Evolutionary conservation across 345 rosid genomes (phyloP), one percentile per base, ranked within the genome.

Genomic region (Eucalyptus camaldulensis): DNA sequence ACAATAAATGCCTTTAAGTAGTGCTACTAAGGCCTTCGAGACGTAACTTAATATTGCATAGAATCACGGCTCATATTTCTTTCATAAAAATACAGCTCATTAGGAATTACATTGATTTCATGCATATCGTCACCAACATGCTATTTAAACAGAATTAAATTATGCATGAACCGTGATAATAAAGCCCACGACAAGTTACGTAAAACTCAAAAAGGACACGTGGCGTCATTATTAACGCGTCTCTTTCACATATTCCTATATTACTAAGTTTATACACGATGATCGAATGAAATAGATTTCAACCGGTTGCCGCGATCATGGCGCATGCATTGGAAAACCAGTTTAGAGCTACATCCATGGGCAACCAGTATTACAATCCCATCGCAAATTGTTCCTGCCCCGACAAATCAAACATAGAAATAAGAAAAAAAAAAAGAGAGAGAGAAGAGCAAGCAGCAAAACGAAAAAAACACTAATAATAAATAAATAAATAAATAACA

Each of bases 301-400:
- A 14, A 0, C 6, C 6, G 11, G 2, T 2, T 53, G 1, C 2
- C 24, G 25, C 5, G 24, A 53, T 19, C 2, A 53, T 8, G 2
- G 1, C 0, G 10, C 58, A 56, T 56, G 12, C 12, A 24, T 3
- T 12, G 29, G 13, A 25, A 56, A 9, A 56, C 6, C 6, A 24
- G 29, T 56, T 56, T 22, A 56, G 4, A 56, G 13, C 29, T 24
- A 56, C 13, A 22, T 56, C 13, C 29, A 62, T 62, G 4, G 7
- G 4, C 16, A 27, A 11, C 12, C 8, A 27, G 27, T 60, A 27
- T 62, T 62, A 27, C 1, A 0, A 4, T 11, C 29, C 15, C 33
- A 6, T 62, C 31, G 29, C n/a, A 13, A 27, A 62, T 29, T 4
- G 8, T 62, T 62, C 29, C 6, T 25, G 12, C 6, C 29, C 27